Percentiles rank a stretch among this genome's conserved stretches.
phyloP scores from a whole-genome alignment of 1,284 basidiomycete genomes.

The Rhodotorula mucilaginosa region DNA sequence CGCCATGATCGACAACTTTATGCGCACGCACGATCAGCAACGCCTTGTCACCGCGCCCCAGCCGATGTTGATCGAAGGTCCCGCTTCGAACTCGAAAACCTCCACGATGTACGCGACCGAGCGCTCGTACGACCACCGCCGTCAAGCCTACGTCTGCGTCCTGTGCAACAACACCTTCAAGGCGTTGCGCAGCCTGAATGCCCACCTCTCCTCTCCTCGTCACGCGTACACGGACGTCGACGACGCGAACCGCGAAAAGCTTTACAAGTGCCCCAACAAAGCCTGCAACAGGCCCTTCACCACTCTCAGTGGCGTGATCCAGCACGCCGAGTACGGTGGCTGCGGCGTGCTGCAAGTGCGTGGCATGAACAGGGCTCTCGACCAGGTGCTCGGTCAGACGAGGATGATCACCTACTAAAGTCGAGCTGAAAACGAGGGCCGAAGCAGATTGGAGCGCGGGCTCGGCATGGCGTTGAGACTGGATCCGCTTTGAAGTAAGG shows the following conservation, averaged over 20 bases:
- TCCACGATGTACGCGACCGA: slow-evolving; percentile 9
- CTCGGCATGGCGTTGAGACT: too few species aligned
- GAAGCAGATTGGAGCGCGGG: too few species aligned
- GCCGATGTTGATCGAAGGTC: slow-evolving; percentile 45
- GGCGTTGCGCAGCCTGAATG: slow-evolving; percentile 53
- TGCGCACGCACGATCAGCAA: slow-evolving; percentile 49
- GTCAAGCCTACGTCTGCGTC: slow-evolving; percentile 56
- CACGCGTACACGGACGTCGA: slow-evolving; percentile 39
- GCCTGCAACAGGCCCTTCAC: neutral
- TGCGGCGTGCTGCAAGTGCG: slow-evolving; percentile 3
- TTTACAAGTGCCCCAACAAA: slow-evolving; percentile 53
- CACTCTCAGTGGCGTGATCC: slow-evolving; percentile 13
- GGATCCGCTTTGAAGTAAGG: too few species aligned
- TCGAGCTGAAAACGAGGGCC: too few species aligned
- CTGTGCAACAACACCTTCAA: slow-evolving; percentile 55
- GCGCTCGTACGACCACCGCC: neutral
- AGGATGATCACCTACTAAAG: neutral
- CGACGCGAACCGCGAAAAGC: slow-evolving; percentile 46
- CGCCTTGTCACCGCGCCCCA: slow-evolving; percentile 47
- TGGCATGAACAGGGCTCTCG: neutral
- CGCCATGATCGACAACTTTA: slow-evolving; percentile 47
- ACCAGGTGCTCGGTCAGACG: neutral
- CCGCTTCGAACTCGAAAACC: slow-evolving; percentile 41
- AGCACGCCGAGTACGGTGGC: slow-evolving; percentile 8
- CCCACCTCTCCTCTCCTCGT: slow-evolving; percentile 57